Evolutionary conservation across 176 grass and related monocot genomes (phyloP).

Genomic region (Triticum aestivum): IWGSC_CS_RefSeq_v2.1 NC_057802.1:612659338-612659837

Average conservation of each 20-base stretch:
- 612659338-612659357: conserved; percentile 39
- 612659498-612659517: not conserved
- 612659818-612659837: not conserved
- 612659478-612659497: not conserved
- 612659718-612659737: not conserved
- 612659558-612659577: not conserved
- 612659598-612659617: not conserved
- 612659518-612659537: not conserved
- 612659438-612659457: conserved; percentile 45
- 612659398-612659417: not conserved
- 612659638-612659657: conserved; percentile 55
- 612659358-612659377: not conserved
- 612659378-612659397: not conserved
- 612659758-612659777: not conserved
- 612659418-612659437: not conserved
- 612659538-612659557: not conserved
- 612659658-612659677: not conserved
- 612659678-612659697: not conserved
- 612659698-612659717: not conserved
- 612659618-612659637: conserved; percentile 31
- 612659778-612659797: not conserved
- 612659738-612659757: not conserved
- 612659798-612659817: not conserved
- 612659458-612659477: conserved; percentile 22
- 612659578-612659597: not conserved